Evolutionary conservation across 495 filamentous ascomycete species (phyloP).

Genomic region (Mycothermus thermophilus): DNA sequence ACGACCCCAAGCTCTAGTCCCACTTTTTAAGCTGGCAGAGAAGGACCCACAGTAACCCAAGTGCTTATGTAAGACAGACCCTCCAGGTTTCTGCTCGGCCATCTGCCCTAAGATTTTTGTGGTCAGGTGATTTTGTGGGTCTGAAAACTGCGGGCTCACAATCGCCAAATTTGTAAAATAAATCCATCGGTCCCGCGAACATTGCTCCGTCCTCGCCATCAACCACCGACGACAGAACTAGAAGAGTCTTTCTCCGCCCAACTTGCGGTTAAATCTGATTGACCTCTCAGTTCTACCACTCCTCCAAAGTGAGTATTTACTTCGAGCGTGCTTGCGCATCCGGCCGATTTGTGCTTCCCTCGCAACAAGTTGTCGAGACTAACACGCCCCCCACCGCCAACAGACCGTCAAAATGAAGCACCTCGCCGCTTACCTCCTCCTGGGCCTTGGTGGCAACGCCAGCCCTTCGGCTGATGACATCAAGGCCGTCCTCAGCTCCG

Average conservation of each 20-base stretch:
- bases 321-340: background rate
- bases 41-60: no score
- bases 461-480: conserved; percentile 76
- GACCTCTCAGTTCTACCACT: conserved; percentile 35
- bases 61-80: no score
- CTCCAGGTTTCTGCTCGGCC: background rate
- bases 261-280: conserved; percentile 43
- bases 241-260: conserved; percentile 45
- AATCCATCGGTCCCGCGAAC: conserved; percentile 9
- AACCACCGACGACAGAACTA: conserved; percentile 27
- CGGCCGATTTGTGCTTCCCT: no score
- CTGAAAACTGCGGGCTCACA: conserved; percentile 17
- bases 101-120: conserved; percentile 16
- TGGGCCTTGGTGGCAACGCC: conserved; percentile 84
- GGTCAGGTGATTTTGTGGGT: conserved; percentile 21
- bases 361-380: conserved; percentile 1
- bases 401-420: conserved; percentile 79
- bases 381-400: no score
- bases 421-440: conserved; percentile 97
- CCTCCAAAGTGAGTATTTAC: conserved; percentile 19
- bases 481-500: conserved; percentile 80
- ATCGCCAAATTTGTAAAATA: conserved; percentile 21
- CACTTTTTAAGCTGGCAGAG: no score
- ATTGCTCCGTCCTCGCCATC: conserved; percentile 10
- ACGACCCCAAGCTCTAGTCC: background rate